Evolutionary conservation across 331 rosid species (phyloP).

Genomic region (Acacia concinna): DNA sequence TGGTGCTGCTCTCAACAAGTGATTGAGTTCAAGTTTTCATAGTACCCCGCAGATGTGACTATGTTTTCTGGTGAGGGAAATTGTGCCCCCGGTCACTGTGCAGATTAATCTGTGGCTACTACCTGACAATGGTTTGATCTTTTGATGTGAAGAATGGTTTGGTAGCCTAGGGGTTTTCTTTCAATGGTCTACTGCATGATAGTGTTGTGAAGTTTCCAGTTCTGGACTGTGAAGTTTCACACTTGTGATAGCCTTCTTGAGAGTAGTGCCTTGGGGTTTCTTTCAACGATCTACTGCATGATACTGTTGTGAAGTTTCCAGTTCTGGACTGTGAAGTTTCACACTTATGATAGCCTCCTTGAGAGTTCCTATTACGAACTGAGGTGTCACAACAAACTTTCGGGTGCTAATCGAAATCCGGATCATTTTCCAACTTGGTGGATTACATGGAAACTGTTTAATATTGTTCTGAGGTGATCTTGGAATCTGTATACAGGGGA

Average conservation of each 20-base stretch:
- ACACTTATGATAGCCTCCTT: not conserved
- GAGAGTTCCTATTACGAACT: constrained; percentile 13
- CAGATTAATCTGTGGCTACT: constrained; percentile 27
- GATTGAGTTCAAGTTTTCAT: constrained; percentile 22
- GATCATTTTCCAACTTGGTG: constrained; percentile 20
- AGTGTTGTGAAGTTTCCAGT: constrained; percentile 8
- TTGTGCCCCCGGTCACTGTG: constrained; percentile 8
- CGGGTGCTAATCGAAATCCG: constrained; percentile 18
- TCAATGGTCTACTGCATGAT: constrained; percentile 25
- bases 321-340: not conserved
- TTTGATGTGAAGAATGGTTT: constrained; percentile 14
- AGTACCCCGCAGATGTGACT: constrained; percentile 28
- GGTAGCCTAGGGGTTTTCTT: constrained; percentile 30
- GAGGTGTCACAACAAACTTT: constrained; percentile 22
- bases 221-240: not conserved
- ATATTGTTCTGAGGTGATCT: constrained; percentile 21
- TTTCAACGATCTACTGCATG: constrained; percentile 25
- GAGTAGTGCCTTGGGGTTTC: constrained; percentile 13
- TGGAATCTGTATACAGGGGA: constrained; percentile 26
- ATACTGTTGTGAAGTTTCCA: constrained; percentile 6
- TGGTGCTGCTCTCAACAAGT: constrained; percentile 11
- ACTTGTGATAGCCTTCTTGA: constrained; percentile 3
- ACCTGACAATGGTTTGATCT: constrained; percentile 9
- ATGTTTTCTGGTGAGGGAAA: constrained; percentile 24
- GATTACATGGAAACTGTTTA: constrained; percentile 1